phyloP scores from a whole-genome alignment of 2,329 filamentous ascomycete species.

The Chalara sp. region DNA sequence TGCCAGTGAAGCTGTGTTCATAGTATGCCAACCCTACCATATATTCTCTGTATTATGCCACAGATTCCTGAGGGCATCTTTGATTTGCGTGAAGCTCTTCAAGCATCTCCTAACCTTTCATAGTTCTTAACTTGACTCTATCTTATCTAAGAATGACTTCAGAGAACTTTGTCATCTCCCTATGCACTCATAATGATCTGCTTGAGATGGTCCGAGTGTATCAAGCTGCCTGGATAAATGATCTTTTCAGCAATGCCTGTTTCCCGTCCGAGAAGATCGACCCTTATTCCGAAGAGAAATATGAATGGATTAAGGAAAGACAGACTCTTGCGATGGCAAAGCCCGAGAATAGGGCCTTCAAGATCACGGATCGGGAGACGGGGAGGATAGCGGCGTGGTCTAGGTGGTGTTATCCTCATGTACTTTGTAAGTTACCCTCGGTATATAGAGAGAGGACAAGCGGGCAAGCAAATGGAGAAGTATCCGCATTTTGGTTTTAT shows the following conservation, averaged over 20 bases:
- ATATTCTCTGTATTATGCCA: too few species aligned
- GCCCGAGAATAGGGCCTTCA: not conserved
- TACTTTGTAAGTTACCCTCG: slow-evolving; percentile 8
- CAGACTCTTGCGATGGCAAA: not conserved
- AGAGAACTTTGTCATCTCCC: slow-evolving; percentile 10
- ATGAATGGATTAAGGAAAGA: slow-evolving; percentile 22
- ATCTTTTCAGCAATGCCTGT: slow-evolving; percentile 23
- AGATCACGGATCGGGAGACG: slow-evolving; percentile 1
- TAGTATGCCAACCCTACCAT: too few species aligned
- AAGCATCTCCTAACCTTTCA: too few species aligned
- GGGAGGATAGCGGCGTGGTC: slow-evolving; percentile 21
- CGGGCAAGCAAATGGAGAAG: too few species aligned
- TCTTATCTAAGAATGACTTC: not conserved
- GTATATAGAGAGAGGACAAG: too few species aligned
- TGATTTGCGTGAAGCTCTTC: too few species aligned
- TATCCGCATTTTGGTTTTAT: too few species aligned
- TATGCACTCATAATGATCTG: slow-evolving; percentile 23
- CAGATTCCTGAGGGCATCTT: too few species aligned
- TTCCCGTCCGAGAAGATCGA: slow-evolving; percentile 10
- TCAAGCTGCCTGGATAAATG: slow-evolving; percentile 20
- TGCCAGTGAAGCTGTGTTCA: too few species aligned
- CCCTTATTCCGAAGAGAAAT: too few species aligned
- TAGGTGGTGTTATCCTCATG: slow-evolving; percentile 27
- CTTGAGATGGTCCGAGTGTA: slow-evolving; percentile 26
- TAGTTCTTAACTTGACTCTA: too few species aligned